Evolutionary conservation across 768 basidiomycete species (phyloP).

Genomic region (Royoungia palumana): DNA sequence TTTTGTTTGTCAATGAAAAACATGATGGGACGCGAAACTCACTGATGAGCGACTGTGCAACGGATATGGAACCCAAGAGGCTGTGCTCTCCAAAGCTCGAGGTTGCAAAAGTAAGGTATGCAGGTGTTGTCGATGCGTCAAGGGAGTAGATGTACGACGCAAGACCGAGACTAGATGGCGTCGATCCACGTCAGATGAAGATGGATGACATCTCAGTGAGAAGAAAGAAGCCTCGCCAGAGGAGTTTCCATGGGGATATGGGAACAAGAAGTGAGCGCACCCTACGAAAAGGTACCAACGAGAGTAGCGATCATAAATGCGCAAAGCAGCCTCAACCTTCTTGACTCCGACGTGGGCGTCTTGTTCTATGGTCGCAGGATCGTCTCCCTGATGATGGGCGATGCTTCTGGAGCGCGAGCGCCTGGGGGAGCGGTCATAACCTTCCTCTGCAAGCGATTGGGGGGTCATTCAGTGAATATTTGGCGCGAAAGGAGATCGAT

Average conservation of each 20-base stretch:
- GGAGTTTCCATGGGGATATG: not conserved
- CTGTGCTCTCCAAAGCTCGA: constrained; percentile 53
- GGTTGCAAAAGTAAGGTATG: constrained; percentile 57
- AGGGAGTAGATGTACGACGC: constrained; percentile 78
- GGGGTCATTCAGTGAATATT: constrained; percentile 1
- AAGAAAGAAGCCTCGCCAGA: not conserved
- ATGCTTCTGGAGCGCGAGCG: not conserved
- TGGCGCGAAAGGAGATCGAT: not conserved
- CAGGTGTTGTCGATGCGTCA: constrained; percentile 65
- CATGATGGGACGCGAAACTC: constrained; percentile 14
- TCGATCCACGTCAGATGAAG: not conserved
- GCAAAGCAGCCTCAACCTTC: constrained; percentile 49
- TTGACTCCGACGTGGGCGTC: constrained; percentile 41
- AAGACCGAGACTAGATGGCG: constrained; percentile 46
- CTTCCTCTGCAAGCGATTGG: constrained; percentile 3
- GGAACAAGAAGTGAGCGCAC: constrained; percentile 28
- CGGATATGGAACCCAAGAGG: constrained; percentile 52
- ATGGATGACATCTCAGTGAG: too few relatives aligned
- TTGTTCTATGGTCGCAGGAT: constrained; percentile 6
- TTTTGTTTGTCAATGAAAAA: constrained; percentile 9
- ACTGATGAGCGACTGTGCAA: constrained; percentile 55
- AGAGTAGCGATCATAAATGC: constrained; percentile 50
- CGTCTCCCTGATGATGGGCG: not conserved
- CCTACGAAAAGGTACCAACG: constrained; percentile 60
- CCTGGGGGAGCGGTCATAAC: not conserved